These are phyloP conservation scores for Bathelium albidoporum DNA, from an alignment of 495 filamentous ascomycete genomes.

Conservation along the genomic window DNA sequence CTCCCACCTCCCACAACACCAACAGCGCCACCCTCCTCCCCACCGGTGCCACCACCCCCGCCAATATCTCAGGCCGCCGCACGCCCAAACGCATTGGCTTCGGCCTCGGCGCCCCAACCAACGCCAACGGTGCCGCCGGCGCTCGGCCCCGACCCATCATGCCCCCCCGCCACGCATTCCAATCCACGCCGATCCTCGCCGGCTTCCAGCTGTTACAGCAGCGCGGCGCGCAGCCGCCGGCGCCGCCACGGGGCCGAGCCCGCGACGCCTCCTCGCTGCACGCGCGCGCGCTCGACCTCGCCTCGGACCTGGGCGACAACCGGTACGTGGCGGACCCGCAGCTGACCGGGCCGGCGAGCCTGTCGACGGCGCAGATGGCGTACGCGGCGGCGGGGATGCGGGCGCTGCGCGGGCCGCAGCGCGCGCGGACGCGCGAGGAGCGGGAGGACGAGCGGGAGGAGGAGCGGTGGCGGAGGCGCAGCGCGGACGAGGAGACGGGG, in stretches of 20 bases:
- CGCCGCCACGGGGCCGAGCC: neutral
- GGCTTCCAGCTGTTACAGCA: constrained; percentile 34
- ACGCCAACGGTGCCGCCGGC: no score
- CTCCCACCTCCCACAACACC: constrained; percentile 35
- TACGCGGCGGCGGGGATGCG: constrained; percentile 42
- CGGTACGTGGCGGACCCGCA: constrained; percentile 30
- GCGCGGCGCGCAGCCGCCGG: constrained; percentile 27
- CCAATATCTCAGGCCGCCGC: constrained; percentile 23
- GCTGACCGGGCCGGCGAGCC: constrained; percentile 56
- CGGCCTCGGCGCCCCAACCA: constrained; percentile 27
- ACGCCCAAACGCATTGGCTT: constrained; percentile 39
- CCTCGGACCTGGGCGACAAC: constrained; percentile 64
- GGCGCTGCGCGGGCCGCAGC: constrained; percentile 9
- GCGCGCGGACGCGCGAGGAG: constrained; percentile 23
- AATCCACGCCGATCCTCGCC: constrained; percentile 44
- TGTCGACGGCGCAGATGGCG: constrained; percentile 70
- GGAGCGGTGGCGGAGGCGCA: constrained; percentile 25
- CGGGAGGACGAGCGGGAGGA: constrained; percentile 42
- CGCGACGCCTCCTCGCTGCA: constrained; percentile 43
- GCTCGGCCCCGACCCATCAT: constrained; percentile 42
- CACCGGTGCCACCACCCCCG: constrained; percentile 28
- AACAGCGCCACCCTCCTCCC: constrained; percentile 35
- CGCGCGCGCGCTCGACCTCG: constrained; percentile 48
- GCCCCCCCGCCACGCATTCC: constrained; percentile 40
- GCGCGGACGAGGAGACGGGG: constrained; percentile 48